Conservation (phyloP, 1,139 yeast species). For the Scheffersomyces lignicola region DNA sequence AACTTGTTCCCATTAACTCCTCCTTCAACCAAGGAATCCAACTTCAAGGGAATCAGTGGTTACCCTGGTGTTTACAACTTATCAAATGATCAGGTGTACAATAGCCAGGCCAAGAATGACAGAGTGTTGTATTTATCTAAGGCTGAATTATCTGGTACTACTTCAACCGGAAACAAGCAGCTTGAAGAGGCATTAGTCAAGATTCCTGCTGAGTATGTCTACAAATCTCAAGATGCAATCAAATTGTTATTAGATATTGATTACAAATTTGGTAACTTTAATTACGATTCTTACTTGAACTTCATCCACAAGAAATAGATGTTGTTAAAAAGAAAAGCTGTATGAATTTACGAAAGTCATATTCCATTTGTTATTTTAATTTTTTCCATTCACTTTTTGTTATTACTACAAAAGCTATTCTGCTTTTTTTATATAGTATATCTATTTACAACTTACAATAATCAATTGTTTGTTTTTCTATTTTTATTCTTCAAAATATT, state of each 20-base stretch:
- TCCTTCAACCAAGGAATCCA: constrained; percentile 46
- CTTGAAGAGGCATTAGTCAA: constrained; percentile 40
- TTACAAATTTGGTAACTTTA: constrained; percentile 60
- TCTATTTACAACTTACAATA: too few relatives aligned
- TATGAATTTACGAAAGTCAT: constrained; percentile 1
- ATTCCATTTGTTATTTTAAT: not conserved
- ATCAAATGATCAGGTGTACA: constrained; percentile 48
- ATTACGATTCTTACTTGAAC: constrained; percentile 49
- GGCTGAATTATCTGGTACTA: constrained; percentile 23
- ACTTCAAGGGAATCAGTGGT: constrained; percentile 46
- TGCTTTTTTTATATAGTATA: too few relatives aligned
- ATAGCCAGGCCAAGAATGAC: constrained; percentile 34
- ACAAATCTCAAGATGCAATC: constrained; percentile 62
- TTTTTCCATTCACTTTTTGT: not conserved
- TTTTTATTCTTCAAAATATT: too few relatives aligned
- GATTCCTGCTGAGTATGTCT: constrained; percentile 52
- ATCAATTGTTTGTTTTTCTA: too few relatives aligned
- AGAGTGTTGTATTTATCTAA: constrained; percentile 42
- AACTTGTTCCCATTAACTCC: constrained; percentile 47
- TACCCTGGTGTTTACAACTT: constrained; percentile 50
- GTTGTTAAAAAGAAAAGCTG: constrained; percentile 2
- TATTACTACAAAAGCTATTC: too few relatives aligned
- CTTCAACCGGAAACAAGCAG: constrained; percentile 12
- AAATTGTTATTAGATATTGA: constrained; percentile 63
- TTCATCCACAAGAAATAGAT: constrained; percentile 36